Evolutionary conservation across 2,329 filamentous ascomycete species (phyloP).

Genomic region (Talaromyces pinophilus): DNA sequence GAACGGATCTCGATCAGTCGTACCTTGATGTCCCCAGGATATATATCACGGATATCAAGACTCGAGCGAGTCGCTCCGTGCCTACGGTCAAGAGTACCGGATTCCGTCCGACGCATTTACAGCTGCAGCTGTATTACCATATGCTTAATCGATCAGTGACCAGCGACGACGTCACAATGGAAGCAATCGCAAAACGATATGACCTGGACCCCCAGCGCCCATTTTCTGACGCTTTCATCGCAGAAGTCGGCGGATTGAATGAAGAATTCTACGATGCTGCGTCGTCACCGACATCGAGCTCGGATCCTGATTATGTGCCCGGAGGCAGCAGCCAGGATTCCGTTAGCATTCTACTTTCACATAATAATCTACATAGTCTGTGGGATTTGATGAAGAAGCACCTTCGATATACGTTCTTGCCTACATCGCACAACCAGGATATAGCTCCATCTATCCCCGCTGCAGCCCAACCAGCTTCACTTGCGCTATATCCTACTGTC

Average conservation of each 20-base stretch:
- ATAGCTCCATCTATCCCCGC: slow-evolving; percentile 36
- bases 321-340: slow-evolving; percentile 45
- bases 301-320: slow-evolving; percentile 31
- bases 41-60: slow-evolving; percentile 92
- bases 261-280: slow-evolving; percentile 62
- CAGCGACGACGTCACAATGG: slow-evolving; percentile 68
- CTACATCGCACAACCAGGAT: slow-evolving; percentile 24
- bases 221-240: slow-evolving; percentile 79
- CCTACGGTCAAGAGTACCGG: slow-evolving; percentile 62
- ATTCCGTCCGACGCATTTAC: slow-evolving; percentile 75
- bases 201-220: slow-evolving; percentile 61
- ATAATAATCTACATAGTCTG: slow-evolving; percentile 61
- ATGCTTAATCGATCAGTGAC: slow-evolving; percentile 74
- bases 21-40: slow-evolving; percentile 43
- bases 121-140: slow-evolving; percentile 86
- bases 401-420: slow-evolving; percentile 54
- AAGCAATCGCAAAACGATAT: slow-evolving; percentile 70
- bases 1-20: slow-evolving; percentile 21
- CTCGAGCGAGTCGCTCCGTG: slow-evolving; percentile 62
- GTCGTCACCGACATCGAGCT: slow-evolving; percentile 33
- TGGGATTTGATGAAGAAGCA: slow-evolving; percentile 66
- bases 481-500: slow-evolving; percentile 41
- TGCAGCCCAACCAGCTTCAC: slow-evolving; percentile 36
- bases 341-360: slow-evolving; percentile 54
- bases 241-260: slow-evolving; percentile 69